These are phyloP conservation scores for Carpinus fangiana DNA, from an alignment of 306 rosid species.

Conservation along the genomic window DNA sequence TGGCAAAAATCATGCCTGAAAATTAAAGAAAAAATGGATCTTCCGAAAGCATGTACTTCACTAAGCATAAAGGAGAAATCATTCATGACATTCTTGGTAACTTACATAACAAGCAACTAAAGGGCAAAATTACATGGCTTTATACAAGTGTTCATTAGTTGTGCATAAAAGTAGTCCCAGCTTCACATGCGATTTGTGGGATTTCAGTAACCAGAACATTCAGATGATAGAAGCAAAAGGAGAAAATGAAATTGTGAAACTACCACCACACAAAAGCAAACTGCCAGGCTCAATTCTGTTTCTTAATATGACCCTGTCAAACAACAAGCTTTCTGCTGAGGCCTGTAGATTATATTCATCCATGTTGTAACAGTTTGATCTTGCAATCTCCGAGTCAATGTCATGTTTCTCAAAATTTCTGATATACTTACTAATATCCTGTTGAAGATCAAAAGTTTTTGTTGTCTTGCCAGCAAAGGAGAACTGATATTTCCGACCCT, in stretches of 20 bases:
- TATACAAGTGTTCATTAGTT: not conserved
- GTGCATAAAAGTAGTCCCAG: not conserved
- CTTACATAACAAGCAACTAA: too few species aligned
- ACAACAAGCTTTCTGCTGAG: constrained; percentile 50
- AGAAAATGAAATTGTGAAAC: constrained; percentile 30
- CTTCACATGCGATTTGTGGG: constrained; percentile 7
- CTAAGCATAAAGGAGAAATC: too few species aligned
- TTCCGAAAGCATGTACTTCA: too few species aligned
- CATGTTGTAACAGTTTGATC: constrained; percentile 41
- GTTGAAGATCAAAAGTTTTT: constrained; percentile 41
- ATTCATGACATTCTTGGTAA: too few species aligned
- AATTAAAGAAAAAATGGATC: too few species aligned
- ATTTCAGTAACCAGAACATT: constrained; percentile 23
- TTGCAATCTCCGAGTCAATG: constrained; percentile 25
- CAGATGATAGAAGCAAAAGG: constrained; percentile 31
- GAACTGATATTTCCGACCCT: constrained; percentile 44
- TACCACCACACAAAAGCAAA: constrained; percentile 58
- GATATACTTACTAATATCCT: constrained; percentile 65
- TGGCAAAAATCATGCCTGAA: too few species aligned
- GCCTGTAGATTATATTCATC: constrained; percentile 40
- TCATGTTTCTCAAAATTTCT: constrained; percentile 48
- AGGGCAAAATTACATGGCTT: constrained; percentile 14
- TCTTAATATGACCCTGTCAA: constrained; percentile 51
- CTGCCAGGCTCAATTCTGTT: constrained; percentile 64
- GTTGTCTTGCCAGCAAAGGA: constrained; percentile 59